phyloP scores from a whole-genome alignment of 2,329 filamentous ascomycete genomes.

The Ophiocordyceps camponoti-floridani region DNA sequence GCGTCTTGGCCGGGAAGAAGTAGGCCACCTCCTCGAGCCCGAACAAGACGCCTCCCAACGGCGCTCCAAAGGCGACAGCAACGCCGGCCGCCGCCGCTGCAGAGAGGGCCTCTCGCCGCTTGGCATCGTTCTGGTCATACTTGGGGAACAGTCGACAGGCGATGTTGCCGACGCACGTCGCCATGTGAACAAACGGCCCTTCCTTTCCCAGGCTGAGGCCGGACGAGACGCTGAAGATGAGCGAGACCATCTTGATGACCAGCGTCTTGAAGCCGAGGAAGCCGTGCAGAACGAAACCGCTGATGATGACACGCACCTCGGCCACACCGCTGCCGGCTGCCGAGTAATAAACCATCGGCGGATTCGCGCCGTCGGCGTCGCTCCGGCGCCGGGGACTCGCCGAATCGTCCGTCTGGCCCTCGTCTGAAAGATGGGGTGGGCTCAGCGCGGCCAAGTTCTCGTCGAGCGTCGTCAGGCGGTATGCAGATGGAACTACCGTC shows the following conservation, averaged over 20 bases:
- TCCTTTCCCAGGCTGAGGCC: constrained; percentile 91
- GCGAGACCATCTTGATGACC: constrained; percentile 62
- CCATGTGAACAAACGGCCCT: constrained; percentile 92
- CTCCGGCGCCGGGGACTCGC: constrained; percentile 23
- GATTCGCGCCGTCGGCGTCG: constrained; percentile 17
- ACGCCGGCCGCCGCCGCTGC: constrained; percentile 84
- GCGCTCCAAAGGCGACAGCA: constrained; percentile 85
- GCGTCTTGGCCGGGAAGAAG: constrained; percentile 92
- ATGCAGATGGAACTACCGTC: constrained; percentile 78
- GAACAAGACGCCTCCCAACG: constrained; percentile 74
- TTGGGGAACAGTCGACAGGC: constrained; percentile 85
- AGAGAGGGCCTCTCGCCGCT: constrained; percentile 83
- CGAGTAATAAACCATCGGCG: constrained; percentile 86
- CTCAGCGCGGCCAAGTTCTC: constrained; percentile 69
- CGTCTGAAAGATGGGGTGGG: constrained; percentile 16
- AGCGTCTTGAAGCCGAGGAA: constrained; percentile 83
- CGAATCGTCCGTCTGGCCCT: constrained; percentile 24
- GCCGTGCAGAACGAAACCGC: constrained; percentile 89
- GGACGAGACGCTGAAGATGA: constrained; percentile 80
- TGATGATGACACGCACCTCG: constrained; percentile 94
- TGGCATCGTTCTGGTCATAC: constrained; percentile 86
- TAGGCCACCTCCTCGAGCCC: constrained; percentile 91
- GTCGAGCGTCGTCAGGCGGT: constrained; percentile 74
- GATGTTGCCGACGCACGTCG: constrained; percentile 89
- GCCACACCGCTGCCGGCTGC: constrained; percentile 92